Base-by-base conservation (phyloP, 306 rosid genomes). In the Cicer pinnatifidum region DNA sequence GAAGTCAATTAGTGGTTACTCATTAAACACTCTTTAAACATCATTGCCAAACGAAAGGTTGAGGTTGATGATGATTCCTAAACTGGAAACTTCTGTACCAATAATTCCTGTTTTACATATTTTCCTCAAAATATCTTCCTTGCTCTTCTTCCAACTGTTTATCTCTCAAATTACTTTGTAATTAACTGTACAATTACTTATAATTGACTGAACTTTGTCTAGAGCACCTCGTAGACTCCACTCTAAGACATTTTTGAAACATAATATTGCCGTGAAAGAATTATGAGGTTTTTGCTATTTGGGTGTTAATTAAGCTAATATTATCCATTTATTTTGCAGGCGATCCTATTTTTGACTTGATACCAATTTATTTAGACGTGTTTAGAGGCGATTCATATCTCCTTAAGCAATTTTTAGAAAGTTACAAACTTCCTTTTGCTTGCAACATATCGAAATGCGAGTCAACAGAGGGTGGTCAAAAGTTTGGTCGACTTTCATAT, bases 351-450 rank as follows among this genome's bases (percentile, higher is more conserved):
- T 78, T 65, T 76, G 97, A 94, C 71, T 71, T 94, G 87, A 89
- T 94, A 87, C 99, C 99, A 9, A 78, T 90, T 77, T 78, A 91
- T 83, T 79, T 94, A 76, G 99, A 94, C 80, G 78, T 94, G 73
- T 91, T 89, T 80, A 91, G 97, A 91, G 96, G 99, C 37, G 90
- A 94, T 80, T 47, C 81, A 2, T 0, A 7, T 65, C 96, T 91
- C 80, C 87, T 94, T 8, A 78, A 81, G 84, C 79, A 40, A 15
- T 85, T 91, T 78, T 72, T 91, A 75, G 90, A 86, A 82, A 91
- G 96, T 75, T 94, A 94, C 81, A 94, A 85, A 82, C 96, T 94
- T 78, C 97, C 96, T 58, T 82, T 88, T 39, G 81, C 80, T 20
- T 74, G 72, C 82, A 78, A 64, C 45, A 57, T 61, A 69, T 79